These are phyloP conservation scores for Fragilaria crotonensis DNA, from an alignment of 108 stramenopile genomes.

Conservation along the genomic window DNA sequence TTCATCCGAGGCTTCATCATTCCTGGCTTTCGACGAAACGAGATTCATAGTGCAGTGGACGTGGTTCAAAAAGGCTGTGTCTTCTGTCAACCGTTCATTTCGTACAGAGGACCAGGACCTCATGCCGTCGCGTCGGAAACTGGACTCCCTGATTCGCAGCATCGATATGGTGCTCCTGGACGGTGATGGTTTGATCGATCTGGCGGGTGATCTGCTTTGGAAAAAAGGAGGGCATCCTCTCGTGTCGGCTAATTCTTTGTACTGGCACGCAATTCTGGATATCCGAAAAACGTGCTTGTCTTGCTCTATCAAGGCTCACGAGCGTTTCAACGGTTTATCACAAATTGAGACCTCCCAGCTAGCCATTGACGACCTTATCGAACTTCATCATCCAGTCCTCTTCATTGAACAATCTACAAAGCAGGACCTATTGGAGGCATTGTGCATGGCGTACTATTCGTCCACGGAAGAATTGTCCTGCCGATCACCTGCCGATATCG, in stretches of 20 bases:
- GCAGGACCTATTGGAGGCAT: constrained; percentile 55
- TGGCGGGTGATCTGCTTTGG: constrained; percentile 43
- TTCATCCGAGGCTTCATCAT: constrained; percentile 8
- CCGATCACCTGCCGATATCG: background rate
- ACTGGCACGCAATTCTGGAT: constrained; percentile 36
- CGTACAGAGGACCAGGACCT: background rate
- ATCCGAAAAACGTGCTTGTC: constrained; percentile 12
- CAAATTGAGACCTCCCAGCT: constrained; percentile 5
- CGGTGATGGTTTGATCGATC: constrained; percentile 25
- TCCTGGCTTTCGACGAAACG: constrained; percentile 37
- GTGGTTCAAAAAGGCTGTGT: constrained; percentile 53
- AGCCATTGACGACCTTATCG: constrained; percentile 35
- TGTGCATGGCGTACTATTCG: constrained; percentile 73
- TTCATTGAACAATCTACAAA: constrained; percentile 30
- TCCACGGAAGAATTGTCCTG: constrained; percentile 52
- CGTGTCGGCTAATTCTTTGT: constrained; percentile 40
- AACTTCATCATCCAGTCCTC: constrained; percentile 50
- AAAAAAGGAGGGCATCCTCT: constrained; percentile 62
- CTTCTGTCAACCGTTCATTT: background rate
- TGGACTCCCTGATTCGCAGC: constrained; percentile 28
- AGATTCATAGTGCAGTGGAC: constrained; percentile 75
- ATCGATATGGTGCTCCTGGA: constrained; percentile 51
- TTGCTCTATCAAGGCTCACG: constrained; percentile 29
- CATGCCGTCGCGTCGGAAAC: constrained; percentile 1
- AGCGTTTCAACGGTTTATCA: constrained; percentile 21